These are phyloP conservation scores for Xylaria sp. DNA, from an alignment of 2,329 filamentous ascomycete species.

Conservation along the genomic window DNA sequence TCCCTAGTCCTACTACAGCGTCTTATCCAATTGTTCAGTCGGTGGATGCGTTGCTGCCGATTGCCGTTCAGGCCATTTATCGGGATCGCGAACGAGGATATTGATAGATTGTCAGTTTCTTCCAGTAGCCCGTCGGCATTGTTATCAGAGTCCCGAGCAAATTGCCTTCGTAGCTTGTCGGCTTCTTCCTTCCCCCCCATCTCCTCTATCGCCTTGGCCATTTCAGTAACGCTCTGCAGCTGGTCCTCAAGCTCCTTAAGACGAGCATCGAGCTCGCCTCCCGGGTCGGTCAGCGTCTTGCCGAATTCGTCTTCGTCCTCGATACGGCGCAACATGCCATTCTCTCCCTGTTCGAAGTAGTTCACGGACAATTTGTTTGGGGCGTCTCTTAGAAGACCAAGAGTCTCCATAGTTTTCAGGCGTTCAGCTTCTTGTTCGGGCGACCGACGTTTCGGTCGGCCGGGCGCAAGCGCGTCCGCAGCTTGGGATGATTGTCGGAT, in stretches of 20 bases:
- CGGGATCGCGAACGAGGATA: slow-evolving; percentile 34
- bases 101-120: slow-evolving; percentile 28
- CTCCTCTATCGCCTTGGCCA: slow-evolving; percentile 44
- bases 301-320: slow-evolving; percentile 54
- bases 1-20: slow-evolving; percentile 36
- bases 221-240: slow-evolving; percentile 44
- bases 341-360: slow-evolving; percentile 60
- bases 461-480: slow-evolving; percentile 33
- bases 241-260: slow-evolving; percentile 53
- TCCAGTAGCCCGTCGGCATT: slow-evolving; percentile 8
- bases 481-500: slow-evolving; percentile 43
- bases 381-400: slow-evolving; percentile 44
- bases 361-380: slow-evolving; percentile 49
- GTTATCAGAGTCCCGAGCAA: slow-evolving; percentile 16
- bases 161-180: slow-evolving; percentile 46
- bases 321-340: slow-evolving; percentile 53
- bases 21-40: slow-evolving; percentile 45
- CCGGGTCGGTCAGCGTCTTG: slow-evolving; percentile 52
- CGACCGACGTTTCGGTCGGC: slow-evolving; percentile 33
- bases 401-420: slow-evolving; percentile 41
- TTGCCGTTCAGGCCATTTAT: slow-evolving; percentile 26
- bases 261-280: slow-evolving; percentile 50
- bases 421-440: slow-evolving; percentile 45
- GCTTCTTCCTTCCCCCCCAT: slow-evolving; percentile 46
- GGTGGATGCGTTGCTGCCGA: slow-evolving; percentile 34